phyloP scores from a whole-genome alignment of 148 eudicot genomes.

The Arbutus unedo region DNA sequence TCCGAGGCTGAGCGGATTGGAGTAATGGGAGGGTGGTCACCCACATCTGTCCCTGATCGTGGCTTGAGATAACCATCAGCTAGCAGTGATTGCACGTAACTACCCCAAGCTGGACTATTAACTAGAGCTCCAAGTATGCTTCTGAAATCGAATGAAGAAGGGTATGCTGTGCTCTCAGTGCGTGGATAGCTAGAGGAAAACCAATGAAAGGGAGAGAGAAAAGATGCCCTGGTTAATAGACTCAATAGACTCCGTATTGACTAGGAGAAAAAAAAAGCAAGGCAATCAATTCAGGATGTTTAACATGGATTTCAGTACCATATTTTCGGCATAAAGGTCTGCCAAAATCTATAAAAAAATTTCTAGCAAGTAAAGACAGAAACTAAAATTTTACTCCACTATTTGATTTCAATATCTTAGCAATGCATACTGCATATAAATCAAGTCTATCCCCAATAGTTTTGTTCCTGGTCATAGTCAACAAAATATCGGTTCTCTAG shows the following conservation, averaged over 20 bases:
- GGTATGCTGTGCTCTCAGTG: conserved; percentile 95
- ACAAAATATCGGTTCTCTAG: too few species aligned
- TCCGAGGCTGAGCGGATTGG: conserved; percentile 84
- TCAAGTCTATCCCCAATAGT: too few species aligned
- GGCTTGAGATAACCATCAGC: conserved; percentile 67
- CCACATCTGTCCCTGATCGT: conserved; percentile 78
- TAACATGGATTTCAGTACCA: not conserved
- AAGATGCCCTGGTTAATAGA: not conserved
- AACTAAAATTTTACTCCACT: not conserved
- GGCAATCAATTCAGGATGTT: not conserved
- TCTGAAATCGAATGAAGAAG: conserved; percentile 83
- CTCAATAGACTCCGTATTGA: not conserved
- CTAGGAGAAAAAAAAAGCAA: not conserved
- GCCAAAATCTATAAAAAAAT: not conserved
- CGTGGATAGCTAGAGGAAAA: conserved; percentile 74
- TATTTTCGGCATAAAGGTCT: not conserved
- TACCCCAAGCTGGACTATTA: conserved; percentile 64
- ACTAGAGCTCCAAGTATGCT: conserved; percentile 58
- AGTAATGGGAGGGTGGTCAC: conserved; percentile 97
- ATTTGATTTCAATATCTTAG: not conserved
- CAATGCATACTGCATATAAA: not conserved
- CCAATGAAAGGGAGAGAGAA: conserved; percentile 10
- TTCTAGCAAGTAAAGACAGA: not conserved
- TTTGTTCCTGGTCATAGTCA: not conserved
- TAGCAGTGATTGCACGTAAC: conserved; percentile 50